Evolutionary conservation across 2,329 filamentous ascomycete species (phyloP), one percentile per base, ranked within the genome.

Genomic region (Fusarium brachygibbosum): DNA sequence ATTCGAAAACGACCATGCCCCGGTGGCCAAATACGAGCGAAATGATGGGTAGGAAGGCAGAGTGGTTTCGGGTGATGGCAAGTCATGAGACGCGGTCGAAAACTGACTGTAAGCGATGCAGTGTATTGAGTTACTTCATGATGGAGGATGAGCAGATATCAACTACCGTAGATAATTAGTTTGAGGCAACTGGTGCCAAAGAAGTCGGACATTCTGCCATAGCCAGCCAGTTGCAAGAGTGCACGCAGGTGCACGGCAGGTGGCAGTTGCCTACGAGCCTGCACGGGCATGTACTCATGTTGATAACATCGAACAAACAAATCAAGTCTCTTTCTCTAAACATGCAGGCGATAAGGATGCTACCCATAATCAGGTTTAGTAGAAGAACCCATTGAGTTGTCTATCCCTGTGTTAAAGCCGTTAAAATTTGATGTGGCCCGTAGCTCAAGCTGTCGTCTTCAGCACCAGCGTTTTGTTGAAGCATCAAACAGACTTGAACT

Each of bases 191-290:
- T 9, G 19, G 46, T 19, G 44, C 11, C n/a, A 23, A 25, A 32
- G 19, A 48, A 40, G 17, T 46, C 29, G 10, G 17, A 14, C n/a
- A 17, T 35, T 17, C 16, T 12, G 7, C 28, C 16, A 44, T 50
- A 25, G 42, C 37, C 48, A 28, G 38, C 40, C 32, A 31, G 49
- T 25, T 35, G 50, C 19, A 50, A 31, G 28, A 44, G 51, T 67
- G 69, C 40, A 67, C 44, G 66, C 69, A 74, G 63, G 70, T 74
- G 72, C 55, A 48, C 60, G 59, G 53, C 68, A 71, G 58, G 55
- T 72, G 63, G 53, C 68, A 70, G 46, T 46, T 55, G 35, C 55
- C 41, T 34, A 35, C 21, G n/a, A 45, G 16, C 25, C 17, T n/a
- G 17, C 25, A 14, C 42, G 28, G 25, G 41, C 29, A 29, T 29